Base-by-base conservation (phyloP, 2,329 filamentous ascomycete genomes). In the Furcasterigmium furcatum region DNA sequence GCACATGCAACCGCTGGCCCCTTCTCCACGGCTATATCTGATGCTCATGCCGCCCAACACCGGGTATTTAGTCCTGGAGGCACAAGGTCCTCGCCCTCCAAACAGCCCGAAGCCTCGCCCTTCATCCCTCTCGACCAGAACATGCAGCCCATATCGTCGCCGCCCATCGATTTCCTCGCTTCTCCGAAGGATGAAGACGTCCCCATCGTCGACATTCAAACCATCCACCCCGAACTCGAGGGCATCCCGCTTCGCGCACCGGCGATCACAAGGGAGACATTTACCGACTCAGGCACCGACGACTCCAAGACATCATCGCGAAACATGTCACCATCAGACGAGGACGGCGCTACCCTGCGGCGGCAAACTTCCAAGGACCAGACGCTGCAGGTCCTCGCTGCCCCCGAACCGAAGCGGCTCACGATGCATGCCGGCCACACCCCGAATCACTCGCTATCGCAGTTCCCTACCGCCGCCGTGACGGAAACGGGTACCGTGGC, bases 351-450 rank as follows among this genome's bases (percentile, higher is more conserved):
- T 58, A 19, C 44, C 60, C 42, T 51, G 52, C 58, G 53, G 41
- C 56, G 59, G 12, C 43, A 50, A 2, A 63, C 62, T 3, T 63
- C 68, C 5, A 70, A 68, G 43, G 65, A 70, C 29, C 62, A 70
- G 43, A 74, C 74, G 3, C 59, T 74, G 43, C 63, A 74, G 50
- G 67, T 68, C 9, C 63, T 80, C 29, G 67, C 66, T 20, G 73
- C 72, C 8, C 66, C 72, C 6, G 78, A 76, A 54, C 66, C 68
- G 36, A 67, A 65, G 41, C 70, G 80, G 38, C 71, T 82, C 34
- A 81, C 72, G 1, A 78, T 84, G 72, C 75, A 84, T 58, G 80
- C 80, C 18, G 80, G 80, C 1, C 80, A 84, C 59, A 84, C 80
- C 2, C 80, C 80, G 7, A 82, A 73, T 42, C 79, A 82, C 56